Base-by-base conservation (phyloP, 78 protist genomes). In the Diacronema lutheri region DNA sequence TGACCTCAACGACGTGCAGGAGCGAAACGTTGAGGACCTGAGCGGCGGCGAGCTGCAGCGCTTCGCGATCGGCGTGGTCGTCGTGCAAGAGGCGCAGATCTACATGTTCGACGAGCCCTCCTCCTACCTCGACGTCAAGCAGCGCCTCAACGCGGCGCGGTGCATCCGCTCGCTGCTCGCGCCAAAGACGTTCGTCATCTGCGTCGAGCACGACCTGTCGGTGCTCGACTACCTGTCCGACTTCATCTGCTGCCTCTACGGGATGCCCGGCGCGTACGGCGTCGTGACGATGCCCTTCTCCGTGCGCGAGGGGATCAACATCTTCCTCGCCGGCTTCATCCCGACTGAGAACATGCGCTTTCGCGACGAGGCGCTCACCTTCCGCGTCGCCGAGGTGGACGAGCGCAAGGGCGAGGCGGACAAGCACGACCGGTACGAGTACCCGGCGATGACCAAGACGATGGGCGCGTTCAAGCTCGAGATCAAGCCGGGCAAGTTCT, bases 31-130 rank as follows among this genome's bases (percentile, higher is more conserved):
- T n/a, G 83, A 68, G 46, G 89, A 88, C 16, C 90, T 99, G 19
- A 97, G 99, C 6, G 99, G 99, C 57, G 99, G 99, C 55, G 99
- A 99, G 90, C 95, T 99, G 57, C 99, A 99, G 95, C 93, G 99
- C 37, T 99, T 99, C 73, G 98, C 99, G 56, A 96, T 97, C 62
- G 97, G 92, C 35, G 90, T 94, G 20, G 92, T 83, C 50, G 72
- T 86, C 64, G 85, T 92, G 29, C 94, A 80, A 64, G 16, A 79
- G 23, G 60, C 60, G 21, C 73, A 74, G 65, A 40, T 62, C 12
- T 97, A 96, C 93, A 99, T 99, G 99, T 97, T 98, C 77, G 99
- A 98, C 83, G 99, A 99, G 94, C 99, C 99, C 58, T 95, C 90
- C 16, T 89, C 96, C 33, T 99, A 98, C 93, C 93, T 99, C 37